phyloP scores from a whole-genome alignment of 2,329 filamentous ascomycete genomes.

The Aspergillus flavus region DNA sequence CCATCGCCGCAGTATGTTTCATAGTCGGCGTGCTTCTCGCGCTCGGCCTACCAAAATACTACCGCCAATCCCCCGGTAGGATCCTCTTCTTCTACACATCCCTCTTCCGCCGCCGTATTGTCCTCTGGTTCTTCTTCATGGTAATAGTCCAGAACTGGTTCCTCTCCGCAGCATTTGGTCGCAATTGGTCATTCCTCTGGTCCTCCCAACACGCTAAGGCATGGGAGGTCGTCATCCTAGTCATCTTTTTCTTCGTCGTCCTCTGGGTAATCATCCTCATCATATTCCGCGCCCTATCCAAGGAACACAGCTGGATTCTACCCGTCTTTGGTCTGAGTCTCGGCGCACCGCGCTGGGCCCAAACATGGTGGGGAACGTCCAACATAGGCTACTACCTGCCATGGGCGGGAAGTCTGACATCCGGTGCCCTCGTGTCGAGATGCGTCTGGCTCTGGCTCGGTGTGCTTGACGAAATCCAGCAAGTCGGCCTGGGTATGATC shows the following conservation, averaged over 20 bases:
- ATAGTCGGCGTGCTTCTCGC: conserved; percentile 58
- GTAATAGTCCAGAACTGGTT: conserved; percentile 70
- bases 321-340: conserved; percentile 69
- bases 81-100: conserved; percentile 69
- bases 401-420: conserved; percentile 60
- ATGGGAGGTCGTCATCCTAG: conserved; percentile 60
- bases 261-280: conserved; percentile 56
- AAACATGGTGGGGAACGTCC: conserved; percentile 67
- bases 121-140: conserved; percentile 67
- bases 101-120: conserved; percentile 63
- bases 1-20: conserved; percentile 62
- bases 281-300: conserved; percentile 60
- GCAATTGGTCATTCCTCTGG: conserved; percentile 69
- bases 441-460: conserved; percentile 69
- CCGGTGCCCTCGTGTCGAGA: conserved; percentile 59
- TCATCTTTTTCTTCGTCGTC: conserved; percentile 52
- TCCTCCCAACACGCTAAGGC: conserved; percentile 56
- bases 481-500: conserved; percentile 69
- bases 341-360: conserved; percentile 65
- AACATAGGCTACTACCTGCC: conserved; percentile 64
- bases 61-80: conserved; percentile 64
- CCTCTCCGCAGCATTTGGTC: conserved; percentile 65
- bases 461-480: conserved; percentile 65
- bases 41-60: conserved; percentile 67
- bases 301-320: conserved; percentile 66